Evolutionary conservation across 345 rosid species (phyloP).

Genomic region (Salix exigua): DNA sequence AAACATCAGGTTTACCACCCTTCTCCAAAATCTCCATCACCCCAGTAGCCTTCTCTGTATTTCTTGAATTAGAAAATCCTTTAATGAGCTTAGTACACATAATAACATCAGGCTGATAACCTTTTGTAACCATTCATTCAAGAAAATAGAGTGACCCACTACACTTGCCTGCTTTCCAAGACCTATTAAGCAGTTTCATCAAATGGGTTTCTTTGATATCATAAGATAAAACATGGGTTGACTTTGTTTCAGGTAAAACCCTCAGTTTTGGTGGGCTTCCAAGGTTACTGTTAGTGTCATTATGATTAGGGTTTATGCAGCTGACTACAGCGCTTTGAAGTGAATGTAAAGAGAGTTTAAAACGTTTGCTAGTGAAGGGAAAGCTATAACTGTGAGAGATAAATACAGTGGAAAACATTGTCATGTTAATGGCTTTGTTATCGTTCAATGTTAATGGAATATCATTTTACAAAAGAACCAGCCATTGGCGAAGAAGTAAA

Average conservation of each 20-base stretch:
- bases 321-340: constrained; percentile 13
- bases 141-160: constrained; percentile 65
- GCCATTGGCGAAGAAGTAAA: too few relatives aligned
- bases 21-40: constrained; percentile 77
- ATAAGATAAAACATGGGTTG: constrained; percentile 44
- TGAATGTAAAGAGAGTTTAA: constrained; percentile 33
- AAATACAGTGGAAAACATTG: constrained; percentile 33
- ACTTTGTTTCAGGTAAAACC: constrained; percentile 37
- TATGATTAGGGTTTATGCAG: constrained; percentile 17
- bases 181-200: constrained; percentile 51
- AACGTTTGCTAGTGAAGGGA: constrained; percentile 17
- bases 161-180: constrained; percentile 56
- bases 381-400: constrained; percentile 18
- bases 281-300: constrained; percentile 3
- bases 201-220: constrained; percentile 58
- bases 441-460: constrained; percentile 12
- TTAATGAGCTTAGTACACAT: constrained; percentile 76
- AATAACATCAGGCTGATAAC: constrained; percentile 62
- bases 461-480: not conserved
- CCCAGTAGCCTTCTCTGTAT: constrained; percentile 53
- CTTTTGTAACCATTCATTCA: constrained; percentile 59
- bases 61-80: constrained; percentile 54
- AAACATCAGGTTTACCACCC: constrained; percentile 66
- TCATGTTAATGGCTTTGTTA: constrained; percentile 19
- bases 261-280: constrained; percentile 15